These are phyloP conservation scores for Zoysia matrella DNA, from an alignment of 202 grass and related monocot species.

Conservation along the genomic window DNA sequence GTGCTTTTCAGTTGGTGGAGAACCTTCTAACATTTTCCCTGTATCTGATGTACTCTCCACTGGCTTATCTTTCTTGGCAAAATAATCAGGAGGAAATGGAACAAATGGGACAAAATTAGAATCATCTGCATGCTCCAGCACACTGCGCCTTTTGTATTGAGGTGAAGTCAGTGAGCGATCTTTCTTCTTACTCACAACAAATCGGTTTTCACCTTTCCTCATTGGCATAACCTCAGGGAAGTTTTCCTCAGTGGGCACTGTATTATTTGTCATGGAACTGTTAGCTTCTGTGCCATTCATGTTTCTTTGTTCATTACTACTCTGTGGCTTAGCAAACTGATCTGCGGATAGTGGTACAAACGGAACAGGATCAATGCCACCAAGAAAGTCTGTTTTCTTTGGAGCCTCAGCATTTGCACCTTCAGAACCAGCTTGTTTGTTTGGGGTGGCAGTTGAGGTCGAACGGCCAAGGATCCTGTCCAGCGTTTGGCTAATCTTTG, in stretches of 20 bases:
- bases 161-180: slow-evolving; percentile 75
- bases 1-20: too few species aligned
- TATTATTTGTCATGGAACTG: slow-evolving; percentile 23
- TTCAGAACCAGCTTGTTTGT: slow-evolving; percentile 34
- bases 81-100: too few species aligned
- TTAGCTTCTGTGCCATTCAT: slow-evolving; percentile 16
- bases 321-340: slow-evolving; percentile 67
- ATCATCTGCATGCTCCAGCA: slow-evolving; percentile 17
- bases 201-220: slow-evolving; percentile 88
- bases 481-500: slow-evolving; percentile 78
- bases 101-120: too few species aligned
- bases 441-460: slow-evolving; percentile 34
- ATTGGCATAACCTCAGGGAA: slow-evolving; percentile 84
- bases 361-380: slow-evolving; percentile 60
- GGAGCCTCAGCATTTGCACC: slow-evolving; percentile 28
- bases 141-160: slow-evolving; percentile 76
- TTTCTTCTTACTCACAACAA: slow-evolving; percentile 95
- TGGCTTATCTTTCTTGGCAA: too few species aligned
- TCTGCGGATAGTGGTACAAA: slow-evolving; percentile 79
- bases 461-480: slow-evolving; percentile 81
- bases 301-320: slow-evolving; percentile 36
- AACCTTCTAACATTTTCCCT: too few species aligned
- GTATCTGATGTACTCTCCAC: too few species aligned
- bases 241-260: slow-evolving; percentile 47
- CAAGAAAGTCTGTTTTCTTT: slow-evolving; percentile 46